Base-by-base conservation (phyloP, 208 protist species). In the Trypanosoma boissoni region DNA sequence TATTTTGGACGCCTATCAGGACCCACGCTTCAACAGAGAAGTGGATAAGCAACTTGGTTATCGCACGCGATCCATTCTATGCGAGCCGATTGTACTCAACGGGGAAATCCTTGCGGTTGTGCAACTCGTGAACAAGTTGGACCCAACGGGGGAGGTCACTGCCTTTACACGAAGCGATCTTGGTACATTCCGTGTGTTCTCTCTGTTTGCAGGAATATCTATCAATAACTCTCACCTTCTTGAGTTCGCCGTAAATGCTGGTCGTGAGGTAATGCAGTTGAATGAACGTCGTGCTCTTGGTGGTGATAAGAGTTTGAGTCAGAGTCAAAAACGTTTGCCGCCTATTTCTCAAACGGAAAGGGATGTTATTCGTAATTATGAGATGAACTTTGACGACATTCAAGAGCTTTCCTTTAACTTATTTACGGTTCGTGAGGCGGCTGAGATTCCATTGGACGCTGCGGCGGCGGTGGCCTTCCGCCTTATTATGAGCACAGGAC, bases 191-290 rank as follows among this genome's bases (percentile, higher is more conserved):
- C 65, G 69, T 43, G 72, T 83, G 23, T 93, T 93, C 62, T 86
- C 83, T 12, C 64, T 88, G 41, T 93, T 91, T 37, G 86, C 86
- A 6, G 86, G 80, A 26, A 91, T 93, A 43, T 88, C 78, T n/a
- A 85, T 93, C 64, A 83, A 86, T 64, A 93, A 93, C 69, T 85
- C 83, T 9, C 82, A 87, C 37, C 56, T 93, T 41, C 74, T 93
- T 18, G 69, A 88, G 68, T 92, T 92, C 59, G 82, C 82, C n/a
- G 70, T 88, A 42, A 72, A 75, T n/a, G 85, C 85, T 2, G 84
- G 72, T 29, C 68, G 68, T 24, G 86, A 90, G 62, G 74, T 83
- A 34, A 90, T 92, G 78, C 60, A 79, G 46, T 64, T 90, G 43
- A 82, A 80, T 50, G 74, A 77, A 41, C 43, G 64, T 18, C 80